Evolutionary conservation across 768 basidiomycete genomes (phyloP), one percentile per base, ranked within the genome.

Genomic region (Tricholoma hemisulphureum): DNA sequence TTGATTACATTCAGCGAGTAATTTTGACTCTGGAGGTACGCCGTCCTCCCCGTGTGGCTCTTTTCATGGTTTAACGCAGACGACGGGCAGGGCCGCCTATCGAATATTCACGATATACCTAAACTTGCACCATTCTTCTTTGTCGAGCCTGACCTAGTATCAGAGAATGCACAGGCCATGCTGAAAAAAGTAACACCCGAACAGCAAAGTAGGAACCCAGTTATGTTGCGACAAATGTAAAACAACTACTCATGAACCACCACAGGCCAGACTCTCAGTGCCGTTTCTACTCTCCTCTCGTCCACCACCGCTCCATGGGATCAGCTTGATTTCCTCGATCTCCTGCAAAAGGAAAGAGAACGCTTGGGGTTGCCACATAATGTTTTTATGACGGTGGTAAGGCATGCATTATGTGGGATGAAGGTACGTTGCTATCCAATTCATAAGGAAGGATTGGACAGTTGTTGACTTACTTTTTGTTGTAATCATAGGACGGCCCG

Each of bases 391-490:
- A 87, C 81, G 1, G 80, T 84, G 0, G 70, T 96, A 51, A 74
- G 95, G 53, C 83, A 91, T 66, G 89, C 88, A 3, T 68, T 97
- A 62, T 94, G 89, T 1, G 95, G 87, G 2, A 83, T 85, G 75
- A 93, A 91, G 84, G 95, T 89, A 56, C n/a, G 80, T 65, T 20
- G 21, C 51, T 21, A 37, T 37, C 13, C 16, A 7, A n/a, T 26
- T 0, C 31, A 49, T 13, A 16, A 23, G 34, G 46, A 9, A 23
- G 20, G 20, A 37, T 48, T 3, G 23, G 26, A 52, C 28, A 29
- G 16, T 28, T 54, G 6, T 57, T 34, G 24, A 43, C 57, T 49
- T 26, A 32, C 46, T 52, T 6, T 34, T 11, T 54, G 11, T 58
- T 8, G 14, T 51, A 14, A 57, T 32, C 53, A 5, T 52, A 83